Evolutionary conservation across 2,329 filamentous ascomycete genomes (phyloP).

Genomic region (Zymoseptoria ardabiliae): DNA sequence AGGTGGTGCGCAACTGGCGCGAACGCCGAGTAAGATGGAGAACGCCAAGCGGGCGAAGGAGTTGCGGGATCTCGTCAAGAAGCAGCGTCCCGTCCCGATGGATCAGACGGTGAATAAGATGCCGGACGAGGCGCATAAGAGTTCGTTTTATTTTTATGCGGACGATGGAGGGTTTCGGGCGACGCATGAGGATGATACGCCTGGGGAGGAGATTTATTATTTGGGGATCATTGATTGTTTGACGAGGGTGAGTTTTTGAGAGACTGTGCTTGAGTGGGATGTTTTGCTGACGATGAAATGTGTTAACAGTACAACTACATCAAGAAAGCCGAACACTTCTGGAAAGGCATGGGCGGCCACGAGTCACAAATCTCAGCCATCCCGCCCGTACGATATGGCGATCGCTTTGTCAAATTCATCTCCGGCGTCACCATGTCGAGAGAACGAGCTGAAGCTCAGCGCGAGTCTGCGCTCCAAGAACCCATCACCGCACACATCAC

Average conservation of each 20-base stretch:
- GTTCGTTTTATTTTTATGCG: conserved; percentile 73
- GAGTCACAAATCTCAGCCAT: conserved; percentile 86
- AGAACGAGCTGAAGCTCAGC: conserved; percentile 62
- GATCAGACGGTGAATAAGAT: conserved; percentile 74
- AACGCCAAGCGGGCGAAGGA: conserved; percentile 85
- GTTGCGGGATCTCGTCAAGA: conserved; percentile 82
- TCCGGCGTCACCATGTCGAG: conserved; percentile 81
- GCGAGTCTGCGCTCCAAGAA: conserved; percentile 25
- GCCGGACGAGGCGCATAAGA: conserved; percentile 72
- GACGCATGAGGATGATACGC: conserved; percentile 79
- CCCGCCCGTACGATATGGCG: conserved; percentile 81
- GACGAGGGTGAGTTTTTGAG: conserved; percentile 67
- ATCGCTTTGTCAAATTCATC: conserved; percentile 90
- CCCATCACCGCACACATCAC: conserved; percentile 17
- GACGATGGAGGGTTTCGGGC: conserved; percentile 91
- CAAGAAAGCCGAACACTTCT: conserved; percentile 93
- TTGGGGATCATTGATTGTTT: conserved; percentile 97
- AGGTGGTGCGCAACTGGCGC: conserved; percentile 54
- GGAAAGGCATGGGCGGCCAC: conserved; percentile 83
- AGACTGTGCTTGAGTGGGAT: background rate
- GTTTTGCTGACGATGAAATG: background rate
- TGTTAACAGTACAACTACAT: conserved; percentile 71
- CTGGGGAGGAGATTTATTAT: conserved; percentile 92
- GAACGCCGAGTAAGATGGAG: conserved; percentile 90
- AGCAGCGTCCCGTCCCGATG: conserved; percentile 89